Base-by-base conservation (phyloP, 2,329 filamentous ascomycete genomes). In the Rasamsonia emersonii region DNA sequence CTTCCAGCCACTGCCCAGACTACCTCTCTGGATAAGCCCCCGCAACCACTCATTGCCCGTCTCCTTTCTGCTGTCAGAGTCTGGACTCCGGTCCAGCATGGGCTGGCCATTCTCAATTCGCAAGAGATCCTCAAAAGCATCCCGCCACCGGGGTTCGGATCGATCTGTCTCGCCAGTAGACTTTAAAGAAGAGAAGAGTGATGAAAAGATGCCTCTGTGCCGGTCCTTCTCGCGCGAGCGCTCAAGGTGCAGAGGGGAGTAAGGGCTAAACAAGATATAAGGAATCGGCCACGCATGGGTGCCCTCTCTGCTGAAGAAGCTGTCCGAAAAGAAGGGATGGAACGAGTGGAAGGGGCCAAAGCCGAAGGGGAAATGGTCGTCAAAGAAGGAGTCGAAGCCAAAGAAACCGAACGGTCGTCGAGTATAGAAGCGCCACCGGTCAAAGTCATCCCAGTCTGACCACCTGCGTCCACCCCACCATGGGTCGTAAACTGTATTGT, bases 71-170 rank as follows among this genome's bases (percentile, higher is more conserved):
- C 37, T 42, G 5, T 42, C 35, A 2, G 47, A 37, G 5, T 44
- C 32, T 2, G 41, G 29, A 15, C 53, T 47, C 16, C 39, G 47
- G 24, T 63, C 57, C 5, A 64, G 46, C 55, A 66, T 59, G 15
- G 54, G 45, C 33, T 59, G 54, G 14, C 61, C 62, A 32, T 65
- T 64, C 31, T 66, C 56, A 3, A 70, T 55, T 28, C 62, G 62
- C 10, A 77, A 42, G 7, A 78, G 59, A 42, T 79, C 74, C 43
- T 77, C 72, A 42, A 75, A 77, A 0, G 74, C 73, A 30, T 69
- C 66, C 10, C 69, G 62, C 72, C 73, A 76, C 18, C 61, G 59
- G 0, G 59, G 57, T 30, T 59, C 55, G 1, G 37, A 40, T 3
- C 28, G 56, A 42, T 41, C 59, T 52, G 35, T 56, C 34, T 49